Base-by-base conservation (phyloP, 331 rosid species). In the Arachis monticola region DNA sequence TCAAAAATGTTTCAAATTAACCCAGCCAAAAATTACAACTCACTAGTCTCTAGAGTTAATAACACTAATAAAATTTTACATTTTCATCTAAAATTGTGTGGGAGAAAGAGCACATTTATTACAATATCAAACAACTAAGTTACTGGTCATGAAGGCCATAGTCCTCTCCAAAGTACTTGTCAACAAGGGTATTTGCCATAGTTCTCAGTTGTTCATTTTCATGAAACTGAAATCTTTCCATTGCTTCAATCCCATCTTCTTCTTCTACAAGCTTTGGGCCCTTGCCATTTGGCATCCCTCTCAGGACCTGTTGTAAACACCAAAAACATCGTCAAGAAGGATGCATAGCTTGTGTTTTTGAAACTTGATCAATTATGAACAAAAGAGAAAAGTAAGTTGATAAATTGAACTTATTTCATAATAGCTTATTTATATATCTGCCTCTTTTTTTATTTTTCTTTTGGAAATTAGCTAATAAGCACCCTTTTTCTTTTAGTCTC, bases 171-270 rank as follows among this genome's bases (percentile, higher is more conserved):
- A 88, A 95, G 83, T 95, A 92, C 87, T 72, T 88, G 83, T 95
- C 99, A 62, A 92, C 93, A 51, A 92, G 84, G 75, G 83, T 80
- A 60, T 92, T 95, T 46, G 97, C 97, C 97, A 95, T 95, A 46
- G 79, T 88, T 85, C 99, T 86, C 76, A 95, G 64, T 69, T 92
- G 97, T 77, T 92, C 99, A 69, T 92, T 95, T 79, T 92, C 97
- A 13, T 95, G 97, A 80, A 95, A 92, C 83, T 92, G 99, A 84
- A 92, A 95, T 77, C 97, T 86, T 72, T 95, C 99, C 97, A 95
- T 95, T 7, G 96, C 99, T 40, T 95, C 99, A 67, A 95, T 95
- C 17, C 99, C 99, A 32, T 89, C 91, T 83, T 87, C 97, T 58
- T 74, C 88, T 82, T 95, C 99, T 35, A 95, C 99, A 58, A 95